Conservation (phyloP, 2,329 filamentous ascomycete species). For the Botrytis fabae region DNA sequence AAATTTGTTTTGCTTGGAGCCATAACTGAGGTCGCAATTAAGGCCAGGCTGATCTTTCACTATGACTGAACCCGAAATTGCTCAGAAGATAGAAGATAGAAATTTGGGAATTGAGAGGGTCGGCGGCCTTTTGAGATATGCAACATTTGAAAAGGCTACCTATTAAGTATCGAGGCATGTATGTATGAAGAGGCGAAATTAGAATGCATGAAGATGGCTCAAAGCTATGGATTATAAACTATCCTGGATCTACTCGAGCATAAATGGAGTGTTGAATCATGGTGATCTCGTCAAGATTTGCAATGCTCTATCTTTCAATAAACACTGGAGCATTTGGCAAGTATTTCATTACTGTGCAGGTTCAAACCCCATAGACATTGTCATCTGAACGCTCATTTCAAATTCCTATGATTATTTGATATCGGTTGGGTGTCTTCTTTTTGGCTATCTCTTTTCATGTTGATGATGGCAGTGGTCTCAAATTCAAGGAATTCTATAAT, state of each 20-base stretch:
- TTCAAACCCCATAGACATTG: background rate
- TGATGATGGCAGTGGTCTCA: too few relatives aligned
- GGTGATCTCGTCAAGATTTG: too few relatives aligned
- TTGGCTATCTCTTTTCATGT: too few relatives aligned
- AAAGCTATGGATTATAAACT: background rate
- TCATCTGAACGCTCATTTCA: background rate
- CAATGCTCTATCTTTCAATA: background rate
- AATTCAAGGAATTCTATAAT: too few relatives aligned
- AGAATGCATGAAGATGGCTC: background rate
- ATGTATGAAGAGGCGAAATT: accelerated
- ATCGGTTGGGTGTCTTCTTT: background rate
- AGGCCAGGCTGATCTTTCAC: background rate
- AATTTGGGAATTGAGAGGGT: background rate
- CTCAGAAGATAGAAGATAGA: too few relatives aligned
- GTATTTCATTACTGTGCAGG: too few relatives aligned
- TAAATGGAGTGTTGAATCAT: background rate
- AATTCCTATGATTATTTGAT: background rate
- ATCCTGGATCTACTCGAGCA: background rate
- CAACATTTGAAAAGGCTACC: background rate
- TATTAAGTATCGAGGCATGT: background rate
- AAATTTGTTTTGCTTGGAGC: background rate
- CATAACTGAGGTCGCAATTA: background rate
- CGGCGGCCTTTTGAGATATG: background rate
- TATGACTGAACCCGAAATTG: background rate
- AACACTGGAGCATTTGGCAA: background rate